Evolutionary conservation across 1,139 yeast genomes (phyloP).

Genomic region (Candida frijolesensis): DNA sequence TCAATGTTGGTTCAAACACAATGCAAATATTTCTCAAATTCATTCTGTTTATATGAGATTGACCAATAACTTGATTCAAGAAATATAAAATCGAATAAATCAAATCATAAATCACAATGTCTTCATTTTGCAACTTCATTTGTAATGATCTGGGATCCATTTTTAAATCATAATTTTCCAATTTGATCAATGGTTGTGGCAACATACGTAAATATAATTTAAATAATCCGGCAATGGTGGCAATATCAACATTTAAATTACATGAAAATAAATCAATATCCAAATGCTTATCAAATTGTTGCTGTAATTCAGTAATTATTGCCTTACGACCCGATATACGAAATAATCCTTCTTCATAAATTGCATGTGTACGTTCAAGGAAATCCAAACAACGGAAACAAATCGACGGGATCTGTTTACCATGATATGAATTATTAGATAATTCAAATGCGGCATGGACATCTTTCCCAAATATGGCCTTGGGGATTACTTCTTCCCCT

Average conservation of each 20-base stretch:
- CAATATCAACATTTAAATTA: slow-evolving; percentile 62
- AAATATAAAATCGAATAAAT: slow-evolving; percentile 69
- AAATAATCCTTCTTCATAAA: slow-evolving; percentile 88
- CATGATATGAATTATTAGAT: slow-evolving; percentile 50
- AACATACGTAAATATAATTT: slow-evolving; percentile 75
- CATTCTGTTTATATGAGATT: slow-evolving; percentile 78
- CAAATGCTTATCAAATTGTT: slow-evolving; percentile 59
- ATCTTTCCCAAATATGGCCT: slow-evolving; percentile 66
- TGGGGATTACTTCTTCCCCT: slow-evolving; percentile 38
- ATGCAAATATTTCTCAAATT: slow-evolving; percentile 75
- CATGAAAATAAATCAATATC: slow-evolving; percentile 67
- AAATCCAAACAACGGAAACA: slow-evolving; percentile 76
- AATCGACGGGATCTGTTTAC: slow-evolving; percentile 68
- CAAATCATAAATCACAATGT: slow-evolving; percentile 56
- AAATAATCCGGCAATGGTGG: slow-evolving; percentile 77
- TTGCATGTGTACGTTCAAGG: slow-evolving; percentile 67
- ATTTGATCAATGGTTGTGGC: slow-evolving; percentile 66
- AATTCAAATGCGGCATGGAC: slow-evolving; percentile 53
- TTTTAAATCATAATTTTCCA: slow-evolving; percentile 19
- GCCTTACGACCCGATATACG: slow-evolving; percentile 89
- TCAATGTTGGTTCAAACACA: slow-evolving; percentile 84
- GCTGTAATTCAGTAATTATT: slow-evolving; percentile 71
- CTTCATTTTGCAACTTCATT: slow-evolving; percentile 21
- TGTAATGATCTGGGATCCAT: no score
- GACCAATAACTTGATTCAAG: slow-evolving; percentile 63